Evolutionary conservation across 108 stramenopile species (phyloP), one percentile per base, ranked within the genome.

Genomic region (Parietichytrium sp.): DNA sequence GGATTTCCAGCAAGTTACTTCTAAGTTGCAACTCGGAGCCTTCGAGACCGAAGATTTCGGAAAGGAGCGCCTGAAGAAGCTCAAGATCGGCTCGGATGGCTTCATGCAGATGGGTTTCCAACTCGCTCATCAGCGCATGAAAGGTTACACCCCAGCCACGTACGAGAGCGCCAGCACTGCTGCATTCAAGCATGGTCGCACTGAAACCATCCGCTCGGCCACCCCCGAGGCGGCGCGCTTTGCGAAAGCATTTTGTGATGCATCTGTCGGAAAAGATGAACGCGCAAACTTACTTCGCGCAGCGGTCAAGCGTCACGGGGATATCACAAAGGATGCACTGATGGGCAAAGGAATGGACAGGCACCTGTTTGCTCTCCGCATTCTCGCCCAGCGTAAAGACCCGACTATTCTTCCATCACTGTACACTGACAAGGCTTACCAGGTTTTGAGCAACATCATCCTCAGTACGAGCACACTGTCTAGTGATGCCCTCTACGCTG

Each of bases 321-420:
- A 7, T 10, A 82, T 79, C 33, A 78, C 78, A 13, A 77, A 26
- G 47, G 38, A 79, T 20, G 48, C 49, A 8, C 48, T 78, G 16
- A 78, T 82, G 72, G 82, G 86, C 26, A 84, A 86, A 79, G 87
- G 86, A 29, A 84, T 87, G 42, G 87, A 88, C 54, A 72, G 87
- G 6, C 87, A 86, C 52, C 23, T 88, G 48, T 87, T 86, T 38
- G 87, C 86, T 23, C 84, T 88, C 12, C 49, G 79, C 45, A 84
- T 79, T 23, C 38, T 29, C 1, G 79, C 79, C 27, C 45, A 82
- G 82, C 48, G 27, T 4, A 13, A 6, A 25, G 72, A 27, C 20
- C 38, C 29, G 4, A n/a, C 3, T 10, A 4, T 10, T 13, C 49
- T 51, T 30, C 82, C 79, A 12, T 38, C 82, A 33, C 61, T 82